Conservation (phyloP, 257 asterid species). For the Gynochthodes officinalis region DNA sequence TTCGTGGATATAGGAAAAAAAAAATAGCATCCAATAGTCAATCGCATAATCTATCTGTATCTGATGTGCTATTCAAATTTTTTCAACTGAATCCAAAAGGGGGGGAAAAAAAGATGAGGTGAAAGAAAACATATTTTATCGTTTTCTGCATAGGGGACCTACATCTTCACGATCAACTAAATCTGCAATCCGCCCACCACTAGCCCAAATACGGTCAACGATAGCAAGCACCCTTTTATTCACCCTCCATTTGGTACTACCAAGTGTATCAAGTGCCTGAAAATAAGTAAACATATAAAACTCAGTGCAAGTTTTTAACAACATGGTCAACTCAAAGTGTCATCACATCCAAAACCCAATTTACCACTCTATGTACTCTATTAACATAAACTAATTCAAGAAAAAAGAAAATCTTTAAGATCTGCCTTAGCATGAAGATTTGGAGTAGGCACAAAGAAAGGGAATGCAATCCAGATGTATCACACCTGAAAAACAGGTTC, state of each 20-base stretch:
- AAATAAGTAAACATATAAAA: background rate
- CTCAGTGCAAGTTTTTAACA: background rate
- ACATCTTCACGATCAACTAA: conserved; percentile 93
- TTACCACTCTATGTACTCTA: background rate
- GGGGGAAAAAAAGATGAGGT: too few species aligned
- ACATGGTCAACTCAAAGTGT: background rate
- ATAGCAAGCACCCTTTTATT: conserved; percentile 76
- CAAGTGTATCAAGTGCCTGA: conserved; percentile 92
- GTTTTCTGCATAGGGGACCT: conserved; percentile 28
- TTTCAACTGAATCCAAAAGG: background rate
- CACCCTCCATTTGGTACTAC: conserved; percentile 92
- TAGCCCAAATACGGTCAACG: conserved; percentile 89
- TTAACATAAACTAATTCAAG: background rate
- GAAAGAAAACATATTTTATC: conserved; percentile 12
- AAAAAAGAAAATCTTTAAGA: background rate
- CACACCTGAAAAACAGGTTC: conserved; percentile 75
- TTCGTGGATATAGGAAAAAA: background rate
- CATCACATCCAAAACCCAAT: background rate
- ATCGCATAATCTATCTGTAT: background rate
- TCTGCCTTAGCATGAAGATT: background rate
- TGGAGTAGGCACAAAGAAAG: background rate
- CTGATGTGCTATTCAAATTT: background rate
- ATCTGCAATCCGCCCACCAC: conserved; percentile 83
- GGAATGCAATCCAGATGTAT: background rate
- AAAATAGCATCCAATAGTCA: background rate